Conservation (phyloP, 768 basidiomycete genomes). For the Daedaleopsis nitida region DNA sequence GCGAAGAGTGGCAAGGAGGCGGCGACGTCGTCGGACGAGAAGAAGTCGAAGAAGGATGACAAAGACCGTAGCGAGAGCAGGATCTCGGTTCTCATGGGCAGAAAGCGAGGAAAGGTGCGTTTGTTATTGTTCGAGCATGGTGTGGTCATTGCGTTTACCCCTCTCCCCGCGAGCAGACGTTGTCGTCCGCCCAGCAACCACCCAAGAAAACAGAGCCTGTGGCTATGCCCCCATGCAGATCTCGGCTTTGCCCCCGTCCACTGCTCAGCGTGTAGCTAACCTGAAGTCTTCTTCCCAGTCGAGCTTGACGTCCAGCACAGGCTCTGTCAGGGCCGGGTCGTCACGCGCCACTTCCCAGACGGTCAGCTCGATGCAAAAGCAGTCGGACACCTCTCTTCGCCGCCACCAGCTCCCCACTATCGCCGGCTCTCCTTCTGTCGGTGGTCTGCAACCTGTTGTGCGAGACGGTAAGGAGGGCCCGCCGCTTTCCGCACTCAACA, state of each 20-base stretch:
- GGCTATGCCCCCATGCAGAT: conserved; percentile 91
- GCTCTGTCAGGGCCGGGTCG: conserved; percentile 48
- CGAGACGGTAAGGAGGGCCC: conserved; percentile 62
- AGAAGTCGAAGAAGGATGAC: conserved; percentile 68
- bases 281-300: conserved; percentile 60
- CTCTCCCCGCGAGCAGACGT: conserved; percentile 53
- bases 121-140: neutral
- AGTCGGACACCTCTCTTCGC: conserved; percentile 80
- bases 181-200: conserved; percentile 68
- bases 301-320: conserved; percentile 45
- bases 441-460: conserved; percentile 51
- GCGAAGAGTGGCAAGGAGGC: conserved; percentile 55
- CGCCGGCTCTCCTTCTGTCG: conserved; percentile 91
- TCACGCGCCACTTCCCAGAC: conserved; percentile 81
- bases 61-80: conserved; percentile 90
- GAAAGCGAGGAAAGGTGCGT: conserved; percentile 89
- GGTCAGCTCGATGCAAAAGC: conserved; percentile 84
- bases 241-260: conserved; percentile 76
- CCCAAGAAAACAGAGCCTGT: conserved; percentile 71
- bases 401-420: conserved; percentile 83
- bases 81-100: conserved; percentile 84
- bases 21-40: conserved; percentile 52
- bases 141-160: neutral
- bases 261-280: conserved; percentile 83
- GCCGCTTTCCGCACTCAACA: conserved; percentile 55